Base-by-base conservation (phyloP, 2,329 filamentous ascomycete species). In the Sporothrix brasiliensis region DNA sequence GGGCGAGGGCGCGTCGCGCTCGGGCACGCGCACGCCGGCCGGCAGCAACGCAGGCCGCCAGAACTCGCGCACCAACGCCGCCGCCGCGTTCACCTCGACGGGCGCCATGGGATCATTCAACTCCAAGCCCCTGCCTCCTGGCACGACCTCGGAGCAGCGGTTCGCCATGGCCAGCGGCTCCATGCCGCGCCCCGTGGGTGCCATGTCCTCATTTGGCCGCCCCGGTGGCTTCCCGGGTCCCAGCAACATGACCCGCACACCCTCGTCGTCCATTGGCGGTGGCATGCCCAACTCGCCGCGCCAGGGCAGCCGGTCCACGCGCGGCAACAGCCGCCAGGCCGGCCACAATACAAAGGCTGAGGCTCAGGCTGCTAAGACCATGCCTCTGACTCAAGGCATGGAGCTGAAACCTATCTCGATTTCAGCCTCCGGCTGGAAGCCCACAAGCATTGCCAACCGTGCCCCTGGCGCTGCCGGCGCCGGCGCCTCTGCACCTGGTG, bases 381-480 rank as follows among this genome's bases (percentile, higher is more conserved):
- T 98, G 93, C 94, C 95, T 78, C 88, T 98, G 74, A 97, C 94
- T 71, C 89, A 89, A 72, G 90, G 91, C 75, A 85, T 88, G 83
- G 92, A 97, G 1, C 82, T 99, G 74, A 92, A 94, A 83, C 89
- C 91, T 67, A 91, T 98, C 67, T 83, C 88, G 72, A 81, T 89
- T 54, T 90, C 93, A 0, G 75, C 86, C n/a, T 87, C 83, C 70
- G 94, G 95, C 67, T 99, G 95, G 95, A 97, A 97, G 83, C 92
- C 95, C 34, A 89, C 85, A 69, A 95, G 91, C 76, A 73, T 96
- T 67, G 85, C 82, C 68, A 81, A 80, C 74, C 79, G 79, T 73
- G 69, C 76, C 67, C 75, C 79, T 44, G 77, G 78, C 52, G 78
- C 81, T 56, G 79, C 80, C 50, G 78, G 80, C 70, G 77, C 81